phyloP scores from a whole-genome alignment of 192 early-diverging fungal genomes.

The Coemansia sp. region DNA sequence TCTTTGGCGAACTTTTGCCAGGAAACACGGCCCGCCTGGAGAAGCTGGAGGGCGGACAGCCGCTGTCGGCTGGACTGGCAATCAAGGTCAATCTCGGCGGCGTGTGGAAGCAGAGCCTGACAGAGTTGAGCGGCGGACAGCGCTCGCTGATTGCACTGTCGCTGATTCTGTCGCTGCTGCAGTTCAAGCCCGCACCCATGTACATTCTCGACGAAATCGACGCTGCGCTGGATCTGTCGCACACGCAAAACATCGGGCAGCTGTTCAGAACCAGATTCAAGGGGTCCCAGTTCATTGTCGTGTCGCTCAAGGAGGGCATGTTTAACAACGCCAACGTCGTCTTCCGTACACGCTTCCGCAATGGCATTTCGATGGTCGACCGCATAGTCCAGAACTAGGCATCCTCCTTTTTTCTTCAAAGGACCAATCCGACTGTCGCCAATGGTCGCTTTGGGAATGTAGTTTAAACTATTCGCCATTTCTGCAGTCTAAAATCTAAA shows the following conservation, averaged over 20 bases:
- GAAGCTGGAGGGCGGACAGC: conserved; percentile 70
- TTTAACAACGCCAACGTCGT: conserved; percentile 98
- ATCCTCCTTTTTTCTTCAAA: not conserved
- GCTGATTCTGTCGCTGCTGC: conserved; percentile 90
- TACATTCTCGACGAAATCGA: conserved; percentile 99
- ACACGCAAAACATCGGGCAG: conserved; percentile 98
- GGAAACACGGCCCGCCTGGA: conserved; percentile 88
- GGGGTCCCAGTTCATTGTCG: conserved; percentile 96
- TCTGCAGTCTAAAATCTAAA: not conserved
- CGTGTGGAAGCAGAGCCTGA: conserved; percentile 94
- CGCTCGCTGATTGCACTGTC: conserved; percentile 95
- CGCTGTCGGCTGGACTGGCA: conserved; percentile 82
- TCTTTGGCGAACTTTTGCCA: conserved; percentile 92
- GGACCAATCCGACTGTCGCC: too few species aligned
- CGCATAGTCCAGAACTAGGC: conserved; percentile 35
- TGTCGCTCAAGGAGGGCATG: conserved; percentile 99
- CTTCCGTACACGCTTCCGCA: conserved; percentile 88
- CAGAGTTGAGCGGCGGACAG: conserved; percentile 97
- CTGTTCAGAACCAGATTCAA: conserved; percentile 89
- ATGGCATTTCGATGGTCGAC: conserved; percentile 94
- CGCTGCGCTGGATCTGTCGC: conserved; percentile 93
- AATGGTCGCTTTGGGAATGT: too few species aligned
- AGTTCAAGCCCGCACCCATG: conserved; percentile 99
- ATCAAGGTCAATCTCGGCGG: conserved; percentile 94
- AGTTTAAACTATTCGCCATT: not conserved